phyloP scores from a whole-genome alignment of 1,139 yeast species.

The Yamadazyma spencermartinsiae region DNA sequence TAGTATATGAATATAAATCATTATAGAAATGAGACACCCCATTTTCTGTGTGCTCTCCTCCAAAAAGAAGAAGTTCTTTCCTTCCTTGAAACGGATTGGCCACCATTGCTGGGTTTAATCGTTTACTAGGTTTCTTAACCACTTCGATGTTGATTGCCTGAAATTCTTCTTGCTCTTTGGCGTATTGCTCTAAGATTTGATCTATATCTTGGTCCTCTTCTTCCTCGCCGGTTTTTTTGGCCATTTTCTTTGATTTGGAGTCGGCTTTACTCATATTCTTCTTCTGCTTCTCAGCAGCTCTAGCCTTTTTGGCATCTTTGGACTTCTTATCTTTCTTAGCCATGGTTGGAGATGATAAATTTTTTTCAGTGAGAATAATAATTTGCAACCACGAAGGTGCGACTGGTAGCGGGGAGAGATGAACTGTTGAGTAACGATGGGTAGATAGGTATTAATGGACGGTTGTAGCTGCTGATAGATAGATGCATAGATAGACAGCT shows the following conservation, averaged over 20 bases:
- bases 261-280: conserved; percentile 77
- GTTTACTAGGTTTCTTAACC: conserved; percentile 58
- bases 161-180: conserved; percentile 75
- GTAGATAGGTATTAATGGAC: no score
- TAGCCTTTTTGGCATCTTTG: conserved; percentile 89
- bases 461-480: no score
- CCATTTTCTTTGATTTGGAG: conserved; percentile 67
- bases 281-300: conserved; percentile 80
- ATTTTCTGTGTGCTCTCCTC: conserved; percentile 75
- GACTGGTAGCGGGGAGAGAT: no score
- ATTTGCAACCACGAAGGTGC: no score
- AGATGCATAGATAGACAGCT: not conserved
- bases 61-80: conserved; percentile 78
- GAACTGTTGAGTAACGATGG: no score
- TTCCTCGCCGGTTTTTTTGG: conserved; percentile 72
- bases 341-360: conserved; percentile 36
- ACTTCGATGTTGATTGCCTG: conserved; percentile 67
- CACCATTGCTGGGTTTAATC: conserved; percentile 75
- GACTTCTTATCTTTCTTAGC: conserved; percentile 84
- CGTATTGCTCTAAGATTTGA: conserved; percentile 74
- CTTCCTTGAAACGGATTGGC: conserved; percentile 77
- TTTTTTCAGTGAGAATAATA: no score
- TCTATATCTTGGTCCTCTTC: conserved; percentile 91
- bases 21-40: conserved; percentile 72
- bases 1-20: conserved; percentile 71